Conservation (phyloP, 345 rosid species). For the Rubroshorea leprosula region DNA sequence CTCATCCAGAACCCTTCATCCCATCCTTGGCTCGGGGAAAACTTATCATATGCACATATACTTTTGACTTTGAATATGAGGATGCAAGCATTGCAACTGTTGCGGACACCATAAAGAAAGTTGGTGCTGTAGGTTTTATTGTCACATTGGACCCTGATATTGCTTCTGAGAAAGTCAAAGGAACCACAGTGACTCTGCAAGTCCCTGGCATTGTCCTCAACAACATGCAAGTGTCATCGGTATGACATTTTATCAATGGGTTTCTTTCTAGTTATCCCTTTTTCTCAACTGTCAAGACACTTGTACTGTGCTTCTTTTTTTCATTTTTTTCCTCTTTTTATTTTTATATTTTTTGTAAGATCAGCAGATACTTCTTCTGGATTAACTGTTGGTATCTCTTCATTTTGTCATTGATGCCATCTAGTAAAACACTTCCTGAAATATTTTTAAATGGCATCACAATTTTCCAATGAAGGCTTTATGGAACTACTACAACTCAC, state of each 20-base stretch:
- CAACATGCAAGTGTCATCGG: slow-evolving; percentile 35
- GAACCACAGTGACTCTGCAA: slow-evolving; percentile 30
- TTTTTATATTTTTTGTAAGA: background rate
- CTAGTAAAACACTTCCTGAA: background rate
- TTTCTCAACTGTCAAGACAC: no score
- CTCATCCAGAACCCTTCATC: slow-evolving; percentile 32
- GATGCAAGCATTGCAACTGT: slow-evolving; percentile 32
- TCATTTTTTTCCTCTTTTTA: background rate
- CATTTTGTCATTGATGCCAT: background rate
- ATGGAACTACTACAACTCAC: slow-evolving; percentile 38
- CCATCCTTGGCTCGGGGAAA: slow-evolving; percentile 22
- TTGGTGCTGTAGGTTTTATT: slow-evolving; percentile 49
- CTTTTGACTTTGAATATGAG: slow-evolving; percentile 32
- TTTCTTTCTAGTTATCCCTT: background rate
- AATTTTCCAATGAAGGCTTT: slow-evolving; percentile 26
- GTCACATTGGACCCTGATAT: slow-evolving; percentile 35
- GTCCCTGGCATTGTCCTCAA: slow-evolving; percentile 40
- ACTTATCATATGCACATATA: slow-evolving; percentile 41
- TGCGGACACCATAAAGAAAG: slow-evolving; percentile 31
- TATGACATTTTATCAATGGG: slow-evolving; percentile 8
- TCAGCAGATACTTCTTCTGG: no score
- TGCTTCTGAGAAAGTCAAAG: slow-evolving; percentile 30
- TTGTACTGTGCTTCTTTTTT: background rate
- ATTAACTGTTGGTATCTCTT: no score
- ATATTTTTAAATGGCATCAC: background rate